Evolutionary conservation across 192 early-diverging fungal species (phyloP).

Genomic region (Podila epicladia): DNA sequence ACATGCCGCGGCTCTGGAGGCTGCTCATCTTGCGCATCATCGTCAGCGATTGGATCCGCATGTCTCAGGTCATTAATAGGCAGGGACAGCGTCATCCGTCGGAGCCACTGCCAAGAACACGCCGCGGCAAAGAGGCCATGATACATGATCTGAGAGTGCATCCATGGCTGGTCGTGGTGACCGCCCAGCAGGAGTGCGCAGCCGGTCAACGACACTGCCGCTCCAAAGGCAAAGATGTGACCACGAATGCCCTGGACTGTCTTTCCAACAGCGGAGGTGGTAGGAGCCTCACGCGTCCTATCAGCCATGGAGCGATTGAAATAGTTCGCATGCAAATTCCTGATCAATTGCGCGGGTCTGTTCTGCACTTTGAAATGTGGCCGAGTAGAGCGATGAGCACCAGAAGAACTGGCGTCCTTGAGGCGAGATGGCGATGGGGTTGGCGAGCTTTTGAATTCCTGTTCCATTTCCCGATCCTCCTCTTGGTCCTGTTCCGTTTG

Average conservation of each 20-base stretch:
- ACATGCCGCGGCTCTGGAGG: not conserved
- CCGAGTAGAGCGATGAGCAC: not conserved
- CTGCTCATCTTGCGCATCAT: not conserved
- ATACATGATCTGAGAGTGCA: conserved; percentile 12
- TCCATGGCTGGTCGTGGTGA: not conserved
- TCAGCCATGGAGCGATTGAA: conserved; percentile 11
- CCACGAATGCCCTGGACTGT: conserved; percentile 20
- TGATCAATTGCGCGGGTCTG: conserved; percentile 41
- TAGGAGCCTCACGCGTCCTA: not conserved
- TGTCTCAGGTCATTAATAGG: not conserved
- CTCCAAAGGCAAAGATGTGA: conserved; percentile 33
- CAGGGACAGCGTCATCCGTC: conserved; percentile 2
- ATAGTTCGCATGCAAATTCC: conserved; percentile 47
- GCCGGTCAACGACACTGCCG: conserved; percentile 18
- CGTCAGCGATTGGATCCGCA: not conserved
- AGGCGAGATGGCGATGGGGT: no score
- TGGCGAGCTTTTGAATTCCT: no score
- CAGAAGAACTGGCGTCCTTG: not conserved
- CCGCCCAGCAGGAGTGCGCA: conserved; percentile 29
- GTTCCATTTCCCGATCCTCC: no score
- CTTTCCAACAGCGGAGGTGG: conserved; percentile 2
- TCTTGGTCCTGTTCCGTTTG: no score
- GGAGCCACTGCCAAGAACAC: conserved; percentile 42
- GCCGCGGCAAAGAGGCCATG: conserved; percentile 35
- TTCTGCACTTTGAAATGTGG: conserved; percentile 23